Conservation (phyloP, 345 rosid genomes). For the Dimocarpus longan region DNA sequence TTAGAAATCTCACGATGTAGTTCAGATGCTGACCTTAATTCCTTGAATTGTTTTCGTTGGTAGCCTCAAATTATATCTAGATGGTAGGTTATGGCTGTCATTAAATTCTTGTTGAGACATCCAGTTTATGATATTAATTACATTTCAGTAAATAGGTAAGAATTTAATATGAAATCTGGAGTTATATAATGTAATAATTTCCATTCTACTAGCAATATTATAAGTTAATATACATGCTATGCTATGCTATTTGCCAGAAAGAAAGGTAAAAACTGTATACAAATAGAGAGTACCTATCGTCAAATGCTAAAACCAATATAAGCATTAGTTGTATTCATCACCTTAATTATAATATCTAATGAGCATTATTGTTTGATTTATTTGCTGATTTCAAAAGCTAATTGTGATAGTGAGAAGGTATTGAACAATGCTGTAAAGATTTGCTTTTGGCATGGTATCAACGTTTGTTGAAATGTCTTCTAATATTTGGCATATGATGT, state of each 20-base stretch:
- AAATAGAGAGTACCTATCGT: neutral
- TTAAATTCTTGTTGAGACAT: neutral
- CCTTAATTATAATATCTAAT: neutral
- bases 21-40: neutral
- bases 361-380: neutral
- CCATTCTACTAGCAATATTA: no score
- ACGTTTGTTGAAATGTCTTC: neutral
- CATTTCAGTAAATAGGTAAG: neutral
- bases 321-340: neutral
- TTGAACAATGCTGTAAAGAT: neutral
- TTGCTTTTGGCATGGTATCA: neutral
- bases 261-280: neutral
- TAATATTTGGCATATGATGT: neutral
- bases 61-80: neutral
- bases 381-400: neutral
- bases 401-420: neutral
- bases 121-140: neutral
- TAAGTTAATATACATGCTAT: neutral
- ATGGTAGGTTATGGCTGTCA: neutral
- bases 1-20: neutral
- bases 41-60: neutral
- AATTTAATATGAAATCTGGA: no score
- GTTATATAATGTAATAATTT: no score
- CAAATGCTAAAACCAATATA: neutral
- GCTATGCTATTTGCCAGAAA: neutral